A percentile compares a stretch with the other conserved stretches of the same genome.
phyloP scores from a whole-genome alignment of 2,329 filamentous ascomycete genomes.

The Dothiorella sarmentorum region DNA sequence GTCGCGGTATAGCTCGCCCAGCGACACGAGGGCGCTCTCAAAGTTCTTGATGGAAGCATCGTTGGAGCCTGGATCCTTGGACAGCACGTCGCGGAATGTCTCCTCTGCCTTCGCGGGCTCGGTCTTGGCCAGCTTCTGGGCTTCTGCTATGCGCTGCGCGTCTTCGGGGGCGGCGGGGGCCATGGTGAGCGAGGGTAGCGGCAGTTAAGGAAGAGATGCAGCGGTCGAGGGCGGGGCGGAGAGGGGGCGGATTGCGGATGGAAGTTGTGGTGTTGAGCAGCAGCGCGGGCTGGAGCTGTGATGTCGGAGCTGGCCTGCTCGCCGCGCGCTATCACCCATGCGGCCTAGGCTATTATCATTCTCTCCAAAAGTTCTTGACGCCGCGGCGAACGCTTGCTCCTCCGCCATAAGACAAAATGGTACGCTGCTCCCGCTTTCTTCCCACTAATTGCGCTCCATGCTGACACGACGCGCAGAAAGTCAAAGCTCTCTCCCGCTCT shows the following conservation, averaged over 20 bases:
- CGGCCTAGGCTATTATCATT: not conserved
- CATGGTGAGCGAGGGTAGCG: not conserved
- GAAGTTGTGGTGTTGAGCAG: constrained; percentile 12
- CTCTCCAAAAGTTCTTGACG: constrained; percentile 18
- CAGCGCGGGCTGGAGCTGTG: constrained; percentile 12
- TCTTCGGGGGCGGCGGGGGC: constrained; percentile 40
- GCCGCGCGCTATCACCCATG: not conserved
- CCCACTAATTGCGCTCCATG: not conserved
- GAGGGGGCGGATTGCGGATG: constrained; percentile 14
- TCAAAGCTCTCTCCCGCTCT: constrained; percentile 63
- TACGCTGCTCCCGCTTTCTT: not conserved
- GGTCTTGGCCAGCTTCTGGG: constrained; percentile 75
- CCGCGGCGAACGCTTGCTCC: constrained; percentile 16
- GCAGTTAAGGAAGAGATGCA: not conserved
- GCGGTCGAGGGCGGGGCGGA: not conserved
- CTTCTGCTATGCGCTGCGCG: constrained; percentile 75
- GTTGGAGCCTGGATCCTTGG: constrained; percentile 76
- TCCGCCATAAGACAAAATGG: constrained; percentile 18
- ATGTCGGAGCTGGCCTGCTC: constrained; percentile 13
- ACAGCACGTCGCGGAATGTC: constrained; percentile 85
- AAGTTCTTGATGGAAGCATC: constrained; percentile 89
- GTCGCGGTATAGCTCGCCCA: constrained; percentile 92
- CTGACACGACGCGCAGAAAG: constrained; percentile 27
- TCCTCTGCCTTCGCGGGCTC: constrained; percentile 80
- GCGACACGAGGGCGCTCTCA: constrained; percentile 78